Evolutionary conservation across 139 green algal genomes (phyloP), one percentile per base, ranked within the genome.

Genomic region (Ettlia oleoabundans): DNA sequence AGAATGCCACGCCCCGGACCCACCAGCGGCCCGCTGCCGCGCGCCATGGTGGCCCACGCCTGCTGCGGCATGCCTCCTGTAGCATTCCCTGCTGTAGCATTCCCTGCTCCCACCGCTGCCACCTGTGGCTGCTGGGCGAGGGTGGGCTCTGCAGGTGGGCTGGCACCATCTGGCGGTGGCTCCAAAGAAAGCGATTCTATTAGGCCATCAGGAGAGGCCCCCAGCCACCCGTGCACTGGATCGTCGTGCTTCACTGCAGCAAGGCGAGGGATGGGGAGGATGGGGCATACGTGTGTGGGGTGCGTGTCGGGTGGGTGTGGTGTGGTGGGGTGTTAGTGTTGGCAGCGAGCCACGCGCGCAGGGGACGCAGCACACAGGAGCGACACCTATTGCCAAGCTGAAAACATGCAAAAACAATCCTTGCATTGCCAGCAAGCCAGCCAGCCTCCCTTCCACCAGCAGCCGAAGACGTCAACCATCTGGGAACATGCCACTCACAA

Each of bases 151-250:
- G 62, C 62, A 24, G 10, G 28, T 41, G 62, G n/a, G n/a, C 28
- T 30, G 42, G 3, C 15, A n/a, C 68, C 2, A n/a, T 2, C 6
- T 40, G 37, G 15, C 26, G 7, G 32, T 53, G 37, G 7, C 0
- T 58, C 62, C 19, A 82, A n/a, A 0, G 77, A 18, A 38, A 88
- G 58, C 22, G 51, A 75, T 19, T 80, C 52, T 3, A 95, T 84
- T 7, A 95, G 84, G 3, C 92, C 92, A 51, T 95, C 92, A 3
- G 92, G 92, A 0, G 89, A 93, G 6, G 89, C 92, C 1, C 91
- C 92, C 51, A 95, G 84, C 92, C 92, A 95, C 63, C 83, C 85
- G 55, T 94, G 87, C 51, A 86, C 86, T 0, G 71, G 33, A 47
- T 94, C 90, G 58, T 92, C 86, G 24, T 76, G 67, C 76, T 87